Conservation (phyloP, 768 basidiomycete genomes). For the Leccinellum albellum region DNA sequence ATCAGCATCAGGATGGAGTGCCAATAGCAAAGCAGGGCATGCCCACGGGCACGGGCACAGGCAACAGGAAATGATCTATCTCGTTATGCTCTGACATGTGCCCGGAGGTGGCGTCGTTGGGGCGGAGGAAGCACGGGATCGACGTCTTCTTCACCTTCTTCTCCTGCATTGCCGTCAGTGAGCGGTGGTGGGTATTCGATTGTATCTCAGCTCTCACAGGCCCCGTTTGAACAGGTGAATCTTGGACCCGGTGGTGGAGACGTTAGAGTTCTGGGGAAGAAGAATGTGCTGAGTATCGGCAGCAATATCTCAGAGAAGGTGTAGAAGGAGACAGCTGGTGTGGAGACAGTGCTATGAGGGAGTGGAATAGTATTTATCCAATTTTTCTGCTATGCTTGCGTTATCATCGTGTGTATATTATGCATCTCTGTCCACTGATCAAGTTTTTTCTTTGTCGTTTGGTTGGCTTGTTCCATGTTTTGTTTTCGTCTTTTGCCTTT, state of each 20-base stretch:
- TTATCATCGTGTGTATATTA: neutral
- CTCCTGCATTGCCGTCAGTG: conserved; percentile 22
- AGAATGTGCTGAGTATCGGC: conserved; percentile 65
- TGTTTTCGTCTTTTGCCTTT: neutral
- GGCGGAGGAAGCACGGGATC: conserved; percentile 12
- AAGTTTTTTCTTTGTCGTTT: neutral
- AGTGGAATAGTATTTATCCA: neutral
- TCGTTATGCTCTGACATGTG: conserved; percentile 30
- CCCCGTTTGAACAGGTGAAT: conserved; percentile 30
- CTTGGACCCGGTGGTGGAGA: conserved; percentile 13
- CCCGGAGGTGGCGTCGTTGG: conserved; percentile 3
- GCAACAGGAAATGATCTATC: conserved; percentile 34
- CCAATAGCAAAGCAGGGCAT: conserved; percentile 10
- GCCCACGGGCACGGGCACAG: conserved; percentile 7
- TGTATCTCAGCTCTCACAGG: conserved; percentile 27
- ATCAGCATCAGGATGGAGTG: conserved; percentile 15
- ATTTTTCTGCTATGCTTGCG: neutral
- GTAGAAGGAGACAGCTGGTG: conserved; percentile 7
- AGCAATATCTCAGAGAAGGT: conserved; percentile 59
- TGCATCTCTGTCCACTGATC: neutral
- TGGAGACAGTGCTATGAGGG: neutral
- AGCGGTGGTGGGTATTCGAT: conserved; percentile 23
- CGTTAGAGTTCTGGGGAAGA: conserved; percentile 40
- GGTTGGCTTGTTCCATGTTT: neutral
- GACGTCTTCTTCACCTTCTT: conserved; percentile 27